A percentile compares a stretch with the other conserved stretches of the same genome.
Evolutionary conservation across 148 eudicot genomes (phyloP).

Genomic region (Silene latifolia): DNA sequence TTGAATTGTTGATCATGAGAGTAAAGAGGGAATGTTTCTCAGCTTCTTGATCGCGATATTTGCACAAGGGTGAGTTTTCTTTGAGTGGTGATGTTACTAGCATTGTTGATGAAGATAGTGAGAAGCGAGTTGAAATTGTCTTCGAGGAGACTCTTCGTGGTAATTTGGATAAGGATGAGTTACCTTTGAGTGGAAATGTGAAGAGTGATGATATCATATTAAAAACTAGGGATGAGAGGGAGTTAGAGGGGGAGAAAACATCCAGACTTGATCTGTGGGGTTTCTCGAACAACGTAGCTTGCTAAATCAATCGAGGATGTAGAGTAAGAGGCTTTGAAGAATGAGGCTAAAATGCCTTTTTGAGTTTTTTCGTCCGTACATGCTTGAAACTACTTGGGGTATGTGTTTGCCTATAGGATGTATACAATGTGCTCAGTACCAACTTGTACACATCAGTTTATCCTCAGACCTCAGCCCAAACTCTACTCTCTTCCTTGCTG

Average conservation of each 20-base stretch:
- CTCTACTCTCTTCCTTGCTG: no score
- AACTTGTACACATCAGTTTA: no score
- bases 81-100: no score
- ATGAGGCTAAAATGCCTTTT: conserved; percentile 49
- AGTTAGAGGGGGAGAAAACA: conserved; percentile 24
- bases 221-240: conserved; percentile 7
- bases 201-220: conserved; percentile 14
- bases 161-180: conserved; percentile 15
- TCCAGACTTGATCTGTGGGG: conserved; percentile 38
- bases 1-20: conserved; percentile 7
- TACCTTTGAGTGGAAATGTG: conserved; percentile 19
- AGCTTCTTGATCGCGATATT: no score
- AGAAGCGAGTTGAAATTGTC: no score
- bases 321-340: conserved; percentile 58
- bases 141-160: conserved; percentile 18
- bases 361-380: conserved; percentile 70
- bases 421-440: no score
- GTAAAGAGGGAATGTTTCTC: no score
- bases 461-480: no score
- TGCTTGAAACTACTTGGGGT: no score
- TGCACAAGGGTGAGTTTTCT: no score
- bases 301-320: conserved; percentile 68
- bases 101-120: no score
- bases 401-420: no score
- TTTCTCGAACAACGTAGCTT: conserved; percentile 39